Conservation (phyloP, 306 rosid genomes). For the Comarum palustre region DNA sequence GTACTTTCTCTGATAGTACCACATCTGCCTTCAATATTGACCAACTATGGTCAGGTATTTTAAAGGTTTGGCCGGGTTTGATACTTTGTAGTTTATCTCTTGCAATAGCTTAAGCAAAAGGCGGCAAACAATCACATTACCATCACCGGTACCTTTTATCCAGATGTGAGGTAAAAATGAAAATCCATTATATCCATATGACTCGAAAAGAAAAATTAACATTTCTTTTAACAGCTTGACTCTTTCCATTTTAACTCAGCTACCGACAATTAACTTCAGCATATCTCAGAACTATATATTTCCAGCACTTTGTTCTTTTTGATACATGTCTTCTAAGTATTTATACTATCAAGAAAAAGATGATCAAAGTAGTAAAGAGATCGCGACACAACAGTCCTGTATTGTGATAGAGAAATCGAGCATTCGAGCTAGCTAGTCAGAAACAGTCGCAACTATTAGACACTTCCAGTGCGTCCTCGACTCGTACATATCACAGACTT, state of each 20-base stretch:
- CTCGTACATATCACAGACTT: too few species aligned
- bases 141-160: background rate
- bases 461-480: background rate
- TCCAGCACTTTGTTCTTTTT: background rate
- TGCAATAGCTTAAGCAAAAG: too few species aligned
- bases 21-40: background rate
- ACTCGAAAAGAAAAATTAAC: constrained; percentile 3
- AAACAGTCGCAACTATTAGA: background rate
- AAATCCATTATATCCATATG: background rate
- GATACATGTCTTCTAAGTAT: background rate
- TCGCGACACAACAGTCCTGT: background rate
- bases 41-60: background rate
- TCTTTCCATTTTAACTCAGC: background rate
- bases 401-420: background rate
- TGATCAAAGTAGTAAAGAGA: background rate
- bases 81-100: too few species aligned
- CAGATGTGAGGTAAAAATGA: background rate
- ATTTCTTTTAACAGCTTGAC: background rate
- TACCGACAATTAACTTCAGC: background rate
- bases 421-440: background rate
- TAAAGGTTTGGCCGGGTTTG: background rate
- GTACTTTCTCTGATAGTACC: too few species aligned
- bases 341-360: background rate
- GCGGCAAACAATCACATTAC: background rate
- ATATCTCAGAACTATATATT: background rate